Evolutionary conservation across 306 rosid species (phyloP), one percentile per base, ranked within the genome.

Genomic region (Quercus rubra): DNA sequence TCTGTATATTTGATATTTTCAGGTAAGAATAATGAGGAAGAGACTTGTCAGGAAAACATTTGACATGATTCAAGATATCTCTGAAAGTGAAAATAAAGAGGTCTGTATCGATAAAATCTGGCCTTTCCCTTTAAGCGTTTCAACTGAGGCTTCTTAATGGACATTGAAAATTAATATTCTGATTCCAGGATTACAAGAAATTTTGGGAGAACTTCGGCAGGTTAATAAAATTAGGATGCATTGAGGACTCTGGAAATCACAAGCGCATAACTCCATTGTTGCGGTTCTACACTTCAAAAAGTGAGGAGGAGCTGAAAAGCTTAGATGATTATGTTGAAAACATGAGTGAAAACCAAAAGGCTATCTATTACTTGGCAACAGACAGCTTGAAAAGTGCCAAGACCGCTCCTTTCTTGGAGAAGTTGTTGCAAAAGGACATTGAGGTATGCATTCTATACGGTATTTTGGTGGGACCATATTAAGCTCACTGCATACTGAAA

Each of bases 201-300:
- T 87, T 96, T 75, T 96, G 98, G 99, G 99, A 96, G 90, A 96
- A 93, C 93, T 96, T 93, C 73, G 99, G 99, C 73, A 88, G 99
- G 81, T 93, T 96, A 57, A 13, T 93, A 19, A 96, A 96, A 83
- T 88, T 96, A 68, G 99, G 99, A 17, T 96, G 98, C 63, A 82
- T 90, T 30, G 99, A 96, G 82, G 99, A 96, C 79, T 57, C 92
- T 58, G 98, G 99, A 82, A 96, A 96, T 85, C 99, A 96, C 87
- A 93, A 93, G 88, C 99, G 99, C 72, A 80, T 96, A 76, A 90
- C 96, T 55, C 99, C 99, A 2, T 83, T 96, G 17, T 84, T 96
- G 87, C 90, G 99, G 73, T 96, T 96, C 80, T 80, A 84, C 92
- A 89, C 98, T 72, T 96, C 99, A 54, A 96, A 96, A 81, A 96